A percentile compares a stretch with the other conserved stretches of the same genome.
phyloP scores from a whole-genome alignment of 139 green algal genomes.

The Tetraselmis chui region DNA sequence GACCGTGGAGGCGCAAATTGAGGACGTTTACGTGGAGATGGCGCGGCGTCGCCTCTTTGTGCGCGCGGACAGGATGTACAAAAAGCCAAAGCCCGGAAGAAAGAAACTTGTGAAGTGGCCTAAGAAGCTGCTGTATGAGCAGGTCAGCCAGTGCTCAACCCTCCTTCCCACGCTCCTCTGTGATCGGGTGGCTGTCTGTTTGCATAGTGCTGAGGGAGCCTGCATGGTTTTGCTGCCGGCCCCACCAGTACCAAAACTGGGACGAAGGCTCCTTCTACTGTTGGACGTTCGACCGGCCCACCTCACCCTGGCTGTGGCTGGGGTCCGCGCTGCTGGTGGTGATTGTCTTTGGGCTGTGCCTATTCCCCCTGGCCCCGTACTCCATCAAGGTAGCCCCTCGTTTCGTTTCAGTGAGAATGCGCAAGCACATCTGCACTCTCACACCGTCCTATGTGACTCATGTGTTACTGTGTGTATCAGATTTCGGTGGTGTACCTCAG shows the following conservation, averaged over 20 bases:
- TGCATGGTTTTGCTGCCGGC: neutral
- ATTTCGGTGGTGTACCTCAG: slow-evolving; percentile 62
- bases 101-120: slow-evolving; percentile 62
- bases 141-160: slow-evolving; percentile 53
- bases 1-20: slow-evolving; percentile 23
- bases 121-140: slow-evolving; percentile 34
- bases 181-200: too few relatives aligned
- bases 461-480: slow-evolving; percentile 11
- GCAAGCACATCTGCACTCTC: neutral
- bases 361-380: slow-evolving; percentile 39
- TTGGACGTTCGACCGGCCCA: slow-evolving; percentile 64
- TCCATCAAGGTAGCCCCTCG: slow-evolving; percentile 7
- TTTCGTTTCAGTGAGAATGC: neutral
- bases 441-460: neutral
- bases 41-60: slow-evolving; percentile 33
- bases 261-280: slow-evolving; percentile 58
- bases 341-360: slow-evolving; percentile 22
- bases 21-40: slow-evolving; percentile 30
- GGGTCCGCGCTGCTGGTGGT: slow-evolving; percentile 26
- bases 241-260: slow-evolving; percentile 29
- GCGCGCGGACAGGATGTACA: slow-evolving; percentile 46
- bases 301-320: slow-evolving; percentile 48
- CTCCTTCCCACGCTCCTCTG: slow-evolving; percentile 34
- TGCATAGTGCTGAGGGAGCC: too few relatives aligned
- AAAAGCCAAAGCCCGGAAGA: slow-evolving; percentile 63